A percentile compares a stretch with the other conserved stretches of the same genome.
phyloP scores from a whole-genome alignment of 192 early-diverging fungal species.

The Diversispora epigaea region DNA sequence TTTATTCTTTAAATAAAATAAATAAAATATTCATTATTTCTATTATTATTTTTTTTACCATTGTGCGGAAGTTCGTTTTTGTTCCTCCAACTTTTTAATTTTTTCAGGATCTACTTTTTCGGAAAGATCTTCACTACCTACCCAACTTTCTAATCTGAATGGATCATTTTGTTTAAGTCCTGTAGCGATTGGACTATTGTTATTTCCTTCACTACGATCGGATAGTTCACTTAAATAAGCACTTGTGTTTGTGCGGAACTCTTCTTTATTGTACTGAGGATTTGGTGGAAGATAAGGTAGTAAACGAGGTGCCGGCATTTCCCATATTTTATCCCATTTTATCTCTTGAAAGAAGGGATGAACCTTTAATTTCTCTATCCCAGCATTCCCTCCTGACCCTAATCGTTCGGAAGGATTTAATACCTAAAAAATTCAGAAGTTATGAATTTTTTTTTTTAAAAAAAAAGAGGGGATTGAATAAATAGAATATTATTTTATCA shows the following conservation, averaged over 20 bases:
- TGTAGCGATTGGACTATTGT: conserved; percentile 18
- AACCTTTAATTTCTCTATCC: conserved; percentile 61
- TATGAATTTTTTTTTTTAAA: neutral
- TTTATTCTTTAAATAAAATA: neutral
- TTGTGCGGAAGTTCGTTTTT: conserved; percentile 28
- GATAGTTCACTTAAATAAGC: conserved; percentile 34
- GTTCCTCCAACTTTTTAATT: conserved; percentile 23
- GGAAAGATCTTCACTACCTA: neutral
- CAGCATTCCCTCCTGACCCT: conserved; percentile 55
- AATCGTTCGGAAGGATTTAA: conserved; percentile 61
- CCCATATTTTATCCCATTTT: conserved; percentile 64
- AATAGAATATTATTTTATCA: neutral
- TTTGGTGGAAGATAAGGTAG: conserved; percentile 43
- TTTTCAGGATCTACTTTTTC: conserved; percentile 31
- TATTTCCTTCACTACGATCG: conserved; percentile 12
- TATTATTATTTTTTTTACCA: conserved; percentile 17
- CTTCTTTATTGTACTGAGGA: conserved; percentile 37
- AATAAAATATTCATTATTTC: neutral
- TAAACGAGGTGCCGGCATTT: conserved; percentile 51
- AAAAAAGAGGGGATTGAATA: neutral
- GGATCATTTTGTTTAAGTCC: conserved; percentile 42
- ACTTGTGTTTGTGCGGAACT: conserved; percentile 36
- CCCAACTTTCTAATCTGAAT: conserved; percentile 36
- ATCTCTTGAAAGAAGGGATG: conserved; percentile 86
- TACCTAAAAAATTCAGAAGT: conserved; percentile 23